Base-by-base conservation (phyloP, 2,329 filamentous ascomycete species). In the Aureobasidium sp. region DNA sequence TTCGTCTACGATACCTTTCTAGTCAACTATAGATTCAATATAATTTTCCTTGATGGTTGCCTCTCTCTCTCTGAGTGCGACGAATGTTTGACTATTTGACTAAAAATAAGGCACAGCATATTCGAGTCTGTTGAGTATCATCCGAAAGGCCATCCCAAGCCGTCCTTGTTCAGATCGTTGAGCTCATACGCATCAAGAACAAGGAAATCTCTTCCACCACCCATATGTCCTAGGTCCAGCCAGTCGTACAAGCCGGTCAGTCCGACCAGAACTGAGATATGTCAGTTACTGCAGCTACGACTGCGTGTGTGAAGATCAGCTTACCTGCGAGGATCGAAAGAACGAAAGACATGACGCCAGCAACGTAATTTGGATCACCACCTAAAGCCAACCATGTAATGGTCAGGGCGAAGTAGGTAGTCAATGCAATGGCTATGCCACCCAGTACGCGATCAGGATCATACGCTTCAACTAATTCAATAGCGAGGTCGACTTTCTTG, bases 301-400 rank as follows among this genome's bases (percentile, higher is more conserved):
- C 16, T 41, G 21, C 5, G 21, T 9, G 30, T 6, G 9, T 9
- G 13, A 8, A 47, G 6, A 39, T 11, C 16, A 36, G 34, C 53
- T 47, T 9, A 57, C 53, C 53, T 45, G 54, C 54, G 1, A 58
- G 39, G 8, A 58, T 48, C 2, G 42, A 47, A 5, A 58, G 54
- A 13, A 58, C 54, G 29, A 58, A 58, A 5, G 54, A 58, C 54
- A 58, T 58, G 42, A 58, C 54, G 6, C 54, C 54, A 27, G 54
- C 32, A 21, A 58, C 54, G 15, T 58, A 58, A 1, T 9, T 15
- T 3, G 54, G 54, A 39, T 58, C 54, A 3, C 54, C 42, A n/a
- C 54, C 54, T 21, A 48, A 16, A 8, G 42, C 42, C 21, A 58
- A 11, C 54, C 54, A 58, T 10, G 34, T 44, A 6, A 48, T 48